Conservation (phyloP, 2,329 filamentous ascomycete genomes). For the Chaetomiaceae sp. region DNA sequence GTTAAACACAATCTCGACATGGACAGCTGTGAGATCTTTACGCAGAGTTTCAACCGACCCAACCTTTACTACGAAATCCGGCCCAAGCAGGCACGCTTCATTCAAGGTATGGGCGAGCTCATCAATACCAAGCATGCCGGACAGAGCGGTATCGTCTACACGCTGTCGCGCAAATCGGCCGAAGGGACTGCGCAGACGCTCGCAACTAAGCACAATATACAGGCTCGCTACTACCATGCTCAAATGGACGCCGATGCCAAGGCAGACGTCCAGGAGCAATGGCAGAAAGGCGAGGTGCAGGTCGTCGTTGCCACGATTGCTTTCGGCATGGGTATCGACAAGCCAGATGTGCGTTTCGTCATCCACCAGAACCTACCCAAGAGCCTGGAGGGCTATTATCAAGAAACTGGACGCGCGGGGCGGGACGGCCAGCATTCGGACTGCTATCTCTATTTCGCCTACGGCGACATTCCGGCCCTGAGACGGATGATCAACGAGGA, state of each 20-base stretch:
- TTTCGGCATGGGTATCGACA: slow-evolving; percentile 99
- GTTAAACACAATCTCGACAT: slow-evolving; percentile 91
- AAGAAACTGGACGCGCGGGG: slow-evolving; percentile 93
- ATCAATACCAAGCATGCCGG: slow-evolving; percentile 67
- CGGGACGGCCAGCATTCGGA: slow-evolving; percentile 82
- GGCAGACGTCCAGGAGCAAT: slow-evolving; percentile 66
- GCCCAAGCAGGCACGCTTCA: slow-evolving; percentile 59
- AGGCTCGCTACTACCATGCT: slow-evolving; percentile 82
- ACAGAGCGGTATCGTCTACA: slow-evolving; percentile 89
- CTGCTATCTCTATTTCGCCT: slow-evolving; percentile 87
- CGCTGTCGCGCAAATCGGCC: slow-evolving; percentile 76
- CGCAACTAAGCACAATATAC: slow-evolving; percentile 56
- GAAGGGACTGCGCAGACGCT: slow-evolving; percentile 75
- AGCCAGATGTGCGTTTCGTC: slow-evolving; percentile 92
- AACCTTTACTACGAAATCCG: slow-evolving; percentile 88
- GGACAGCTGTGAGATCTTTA: slow-evolving; percentile 69
- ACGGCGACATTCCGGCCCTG: slow-evolving; percentile 67
- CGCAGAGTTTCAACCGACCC: slow-evolving; percentile 94
- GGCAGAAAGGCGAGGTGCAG: slow-evolving; percentile 75
- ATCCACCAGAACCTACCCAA: slow-evolving; percentile 92
- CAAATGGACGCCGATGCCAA: slow-evolving; percentile 66
- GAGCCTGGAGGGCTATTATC: slow-evolving; percentile 95
- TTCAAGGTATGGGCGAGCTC: slow-evolving; percentile 53
- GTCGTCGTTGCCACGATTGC: slow-evolving; percentile 98
- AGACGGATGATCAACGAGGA: slow-evolving; percentile 79